Evolutionary conservation across 2,329 filamentous ascomycete genomes (phyloP), one percentile per base, ranked within the genome.

Genomic region (Phaeomoniella chlamydospora): DNA sequence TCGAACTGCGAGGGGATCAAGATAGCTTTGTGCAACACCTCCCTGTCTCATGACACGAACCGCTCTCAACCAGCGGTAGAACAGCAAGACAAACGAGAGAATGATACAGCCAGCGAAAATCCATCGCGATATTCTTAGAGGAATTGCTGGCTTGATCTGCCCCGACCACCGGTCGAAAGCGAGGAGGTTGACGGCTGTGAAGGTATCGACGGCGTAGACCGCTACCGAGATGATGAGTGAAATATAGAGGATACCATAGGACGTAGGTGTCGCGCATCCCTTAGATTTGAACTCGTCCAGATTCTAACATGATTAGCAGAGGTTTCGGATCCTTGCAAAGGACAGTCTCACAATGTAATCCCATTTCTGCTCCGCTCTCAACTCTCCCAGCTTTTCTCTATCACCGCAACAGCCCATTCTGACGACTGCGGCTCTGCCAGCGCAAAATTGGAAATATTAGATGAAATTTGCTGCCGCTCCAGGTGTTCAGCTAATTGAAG

Each of bases 51-150:
- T 92, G 35, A 92, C 83, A 32, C 79, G 76, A 41, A 80, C 62
- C 16, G 88, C 86, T 37, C 81, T 74, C 33, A 92, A 53, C 62
- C 83, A 85, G 57, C 93, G 82, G 49, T 80, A 90, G 12, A 62
- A 67, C 17, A 92, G 69, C 45, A 96, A 82, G 44, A 85, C 63
- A 55, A 88, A 87, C 6, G 87, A 96, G 22, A 90, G 67, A 43
- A 96, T 80, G 52, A 98, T 96, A 55, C 87, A 94, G 38, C 75
- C 73, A 17, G 84, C 80, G 55, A 96, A 98, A 54, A 98, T 87
- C 86, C 87, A 94, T 62, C 90, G 92, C 10, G 85, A 81, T 37
- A 88, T 72, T 34, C 74, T 63, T 50, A 92, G 75, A 3, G 77
- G 72, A 44, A 96, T 80, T 29, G 73, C 70, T 2, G 86, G 86